Base-by-base conservation (phyloP, 129 eudicot species). In the Cynara cardunculus region DNA sequence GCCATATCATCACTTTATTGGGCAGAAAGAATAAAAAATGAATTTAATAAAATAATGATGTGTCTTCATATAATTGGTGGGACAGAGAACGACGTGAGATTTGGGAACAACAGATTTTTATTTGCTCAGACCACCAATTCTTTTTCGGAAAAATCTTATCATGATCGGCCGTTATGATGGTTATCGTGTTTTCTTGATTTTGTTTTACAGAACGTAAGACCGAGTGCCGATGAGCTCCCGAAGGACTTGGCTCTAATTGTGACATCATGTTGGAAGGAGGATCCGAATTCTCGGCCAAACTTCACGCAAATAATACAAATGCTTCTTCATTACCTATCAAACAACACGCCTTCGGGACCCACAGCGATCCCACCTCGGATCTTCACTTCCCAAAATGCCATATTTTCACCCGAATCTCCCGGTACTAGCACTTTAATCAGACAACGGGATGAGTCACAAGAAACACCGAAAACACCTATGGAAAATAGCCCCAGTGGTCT, bases 201-300 rank as follows among this genome's bases (percentile, higher is more conserved):
- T 83, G 26, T 30, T 71, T 79, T 49, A 41, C 93, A 92, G 97
- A 92, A 92, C 59, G 85, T 87, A 73, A 88, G 95, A 86, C 97
- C 97, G 4, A 92, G 89, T 53, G 91, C 93, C 24, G 97, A 92
- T 49, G 88, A 87, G 65, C 94, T 92, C 69, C 95, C 92, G 0
- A 88, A 87, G 80, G 95, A 92, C 82, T 88, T 92, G 85, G 94
- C 94, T 68, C 49, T 66, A 75, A 90, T 90, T 6, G 97, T 92
- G 72, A 88, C 97, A 13, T 86, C 94, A 3, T 92, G 97, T 82
- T 92, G 95, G 97, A 86, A 85, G 72, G 97, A 92, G 82, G 97
- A 92, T 71, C 93, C 95, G 53, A 90, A 90, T 68, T 83, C 83
- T 7, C 88, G 97, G 27, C 97, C 97, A 75, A 87, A 92, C 81